A percentile compares a stretch with the other conserved stretches of the same genome.
Conservation (phyloP, 371 early-diverging fungal species). For the Mucor ambiguus region DNA sequence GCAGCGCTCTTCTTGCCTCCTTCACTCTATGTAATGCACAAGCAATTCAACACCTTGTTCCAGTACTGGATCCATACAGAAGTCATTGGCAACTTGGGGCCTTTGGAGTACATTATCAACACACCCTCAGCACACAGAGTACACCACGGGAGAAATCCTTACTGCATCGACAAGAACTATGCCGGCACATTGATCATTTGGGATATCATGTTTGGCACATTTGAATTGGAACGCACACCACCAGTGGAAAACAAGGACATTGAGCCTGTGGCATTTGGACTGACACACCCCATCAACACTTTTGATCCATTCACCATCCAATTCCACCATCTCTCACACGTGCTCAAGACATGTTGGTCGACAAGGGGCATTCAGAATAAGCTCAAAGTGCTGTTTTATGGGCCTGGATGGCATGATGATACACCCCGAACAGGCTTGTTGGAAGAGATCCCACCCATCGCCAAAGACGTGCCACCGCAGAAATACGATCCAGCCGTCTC, state of each 20-base stretch:
- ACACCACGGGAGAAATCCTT: constrained; percentile 62
- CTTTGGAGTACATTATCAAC: constrained; percentile 59
- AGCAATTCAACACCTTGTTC: constrained; percentile 51
- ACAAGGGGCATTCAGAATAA: constrained; percentile 47
- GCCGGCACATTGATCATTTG: constrained; percentile 62
- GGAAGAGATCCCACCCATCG: constrained; percentile 49
- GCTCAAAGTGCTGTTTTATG: constrained; percentile 57
- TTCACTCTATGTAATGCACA: constrained; percentile 50
- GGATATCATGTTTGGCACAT: constrained; percentile 63
- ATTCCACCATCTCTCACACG: constrained; percentile 47
- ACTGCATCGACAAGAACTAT: constrained; percentile 66
- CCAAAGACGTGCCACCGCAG: constrained; percentile 42
- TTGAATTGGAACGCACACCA: constrained; percentile 43
- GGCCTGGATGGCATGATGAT: constrained; percentile 61
- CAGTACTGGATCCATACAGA: constrained; percentile 55
- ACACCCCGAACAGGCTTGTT: constrained; percentile 47
- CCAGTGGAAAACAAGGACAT: background rate
- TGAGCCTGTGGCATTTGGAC: constrained; percentile 57
- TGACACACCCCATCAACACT: constrained; percentile 59
- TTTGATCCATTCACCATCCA: constrained; percentile 58
- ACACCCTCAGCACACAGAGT: constrained; percentile 61
- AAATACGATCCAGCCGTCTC: constrained; percentile 52
- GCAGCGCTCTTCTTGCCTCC: constrained; percentile 54
- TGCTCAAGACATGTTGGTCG: constrained; percentile 33
- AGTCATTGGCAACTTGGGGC: constrained; percentile 39